Evolutionary conservation across 495 filamentous ascomycete genomes (phyloP), one percentile per base, ranked within the genome.

Genomic region (Podospora australis): DNA sequence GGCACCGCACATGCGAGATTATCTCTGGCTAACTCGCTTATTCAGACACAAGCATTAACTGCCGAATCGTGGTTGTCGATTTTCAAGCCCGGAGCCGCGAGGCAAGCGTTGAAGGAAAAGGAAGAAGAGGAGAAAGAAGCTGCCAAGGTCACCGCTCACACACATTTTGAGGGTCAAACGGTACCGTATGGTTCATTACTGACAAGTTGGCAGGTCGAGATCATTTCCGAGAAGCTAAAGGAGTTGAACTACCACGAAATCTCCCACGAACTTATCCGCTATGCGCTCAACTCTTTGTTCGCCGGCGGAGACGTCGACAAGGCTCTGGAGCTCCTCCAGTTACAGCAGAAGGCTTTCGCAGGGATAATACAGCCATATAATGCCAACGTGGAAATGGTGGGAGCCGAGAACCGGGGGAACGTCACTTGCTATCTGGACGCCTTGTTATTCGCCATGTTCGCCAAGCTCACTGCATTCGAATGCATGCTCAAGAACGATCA

Each of bases 381-480:
- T 19, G 74, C 84, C 3, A 70, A 74, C 30, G 72, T 83, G 2
- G 82, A 78, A 51, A 79, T 96, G 64, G 70, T 89, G 2, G 92
- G 92, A 1, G 92, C 92, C 3, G 84, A 88, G 53, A 98, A 98
- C 60, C 73, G 91, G 36, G 75, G 83, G 14, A 80, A 77, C 16
- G 88, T 92, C 17, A 96, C 92, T 26, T 98, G 92, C 65, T 98
- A 89, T 56, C 71, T 96, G 1, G 92, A 96, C 60, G 75, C 90
- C 1, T 68, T 96, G n/a, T 79, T 98, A 2, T 96, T 96, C 58
- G 87, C 92, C 48, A 96, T 98, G 91, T 98, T 98, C 63, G 85
- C 88, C 8, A 80, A 87, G 45, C 69, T 96, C 21, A 82, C 84
- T 39, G 88, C 86, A 56, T 98, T 96, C 62, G 92, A 98, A 59